Conservation (phyloP, 2,329 filamentous ascomycete species). For the Fusarium pininemorale region DNA sequence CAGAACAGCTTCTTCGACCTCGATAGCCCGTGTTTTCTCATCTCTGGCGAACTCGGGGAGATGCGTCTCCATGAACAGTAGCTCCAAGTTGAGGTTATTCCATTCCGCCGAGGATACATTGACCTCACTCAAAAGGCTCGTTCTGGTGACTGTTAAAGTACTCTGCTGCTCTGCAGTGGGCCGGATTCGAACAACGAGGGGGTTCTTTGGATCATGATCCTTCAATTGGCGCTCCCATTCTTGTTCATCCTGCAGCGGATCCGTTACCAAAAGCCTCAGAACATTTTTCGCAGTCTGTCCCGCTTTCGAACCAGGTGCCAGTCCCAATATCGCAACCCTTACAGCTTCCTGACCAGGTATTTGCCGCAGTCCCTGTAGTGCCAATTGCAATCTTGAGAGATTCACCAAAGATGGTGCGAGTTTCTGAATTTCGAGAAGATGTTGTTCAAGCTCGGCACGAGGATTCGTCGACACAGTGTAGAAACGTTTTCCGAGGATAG, state of each 20-base stretch:
- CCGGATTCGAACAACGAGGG: conserved; percentile 70
- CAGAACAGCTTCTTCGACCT: conserved; percentile 73
- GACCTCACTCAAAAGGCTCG: conserved; percentile 63
- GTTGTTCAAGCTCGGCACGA: conserved; percentile 65
- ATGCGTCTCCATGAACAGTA: conserved; percentile 65
- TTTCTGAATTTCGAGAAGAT: conserved; percentile 68
- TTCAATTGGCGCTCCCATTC: conserved; percentile 74
- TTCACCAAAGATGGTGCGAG: conserved; percentile 70
- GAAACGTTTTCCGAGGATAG: conserved; percentile 41
- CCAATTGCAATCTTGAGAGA: conserved; percentile 76
- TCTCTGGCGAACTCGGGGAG: conserved; percentile 47
- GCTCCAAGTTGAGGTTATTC: conserved; percentile 70
- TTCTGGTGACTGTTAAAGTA: conserved; percentile 43
- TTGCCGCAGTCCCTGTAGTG: conserved; percentile 70
- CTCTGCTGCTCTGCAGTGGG: conserved; percentile 43
- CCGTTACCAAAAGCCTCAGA: conserved; percentile 74
- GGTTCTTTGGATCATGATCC: conserved; percentile 59
- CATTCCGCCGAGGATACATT: conserved; percentile 70
- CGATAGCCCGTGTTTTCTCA: conserved; percentile 41
- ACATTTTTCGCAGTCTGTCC: conserved; percentile 68
- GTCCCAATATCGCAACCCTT: conserved; percentile 65
- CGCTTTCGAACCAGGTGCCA: conserved; percentile 51
- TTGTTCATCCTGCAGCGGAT: conserved; percentile 70
- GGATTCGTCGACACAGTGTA: conserved; percentile 43
- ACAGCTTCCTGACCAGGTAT: conserved; percentile 65